Base-by-base conservation (phyloP, 495 filamentous ascomycete species). In the Neurospora sp. region DNA sequence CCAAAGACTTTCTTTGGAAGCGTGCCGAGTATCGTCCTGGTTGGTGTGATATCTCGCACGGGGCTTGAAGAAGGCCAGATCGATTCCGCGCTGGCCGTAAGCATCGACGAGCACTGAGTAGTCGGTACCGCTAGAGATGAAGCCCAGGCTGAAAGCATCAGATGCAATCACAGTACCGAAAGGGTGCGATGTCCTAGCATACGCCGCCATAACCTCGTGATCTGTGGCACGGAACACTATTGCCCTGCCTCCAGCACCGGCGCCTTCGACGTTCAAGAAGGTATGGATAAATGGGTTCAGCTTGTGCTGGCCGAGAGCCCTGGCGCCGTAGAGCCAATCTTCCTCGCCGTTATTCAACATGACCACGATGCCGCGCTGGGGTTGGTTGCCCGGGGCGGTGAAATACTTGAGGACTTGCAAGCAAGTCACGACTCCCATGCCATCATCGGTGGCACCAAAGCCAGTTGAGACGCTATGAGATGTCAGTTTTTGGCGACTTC, bases 311-410 rank as follows among this genome's bases (percentile, higher is more conserved):
- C 91, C 88, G 73, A 94, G 96, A n/a, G 90, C 94, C 73, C 91
- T 88, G 46, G 96, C 94, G 5, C 96, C 96, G 78, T 96, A 95
- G 61, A 99, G 85, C 71, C 88, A 96, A 78, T 98, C 94, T 82
- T 99, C 96, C 82, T 99, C 96, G 70, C 93, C 94, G 77, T 98
- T 98, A 83, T 99, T 99, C 74, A 99, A 85, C 53, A 99, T 83
- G 37, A 91, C 88, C 31, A 99, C 91, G 46, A 99, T 84, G 1
- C 94, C 95, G 75, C 88, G 88, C 74, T 90, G 90, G 3, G 93
- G 93, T 75, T 87, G 90, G 77, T 94, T 88, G n/a, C 86, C 91
- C 5, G 88, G 84, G 9, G 88, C 88, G 7, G 93, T 92, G 80
- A 98, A 98, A 80, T 97, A 92, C 72, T 90, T 90, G 71, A 99